Percentiles rank a stretch among this genome's conserved stretches.
These are phyloP conservation scores for Ganoderma multipileum DNA, from an alignment of 1,284 basidiomycete species.

Conservation along the genomic window DNA sequence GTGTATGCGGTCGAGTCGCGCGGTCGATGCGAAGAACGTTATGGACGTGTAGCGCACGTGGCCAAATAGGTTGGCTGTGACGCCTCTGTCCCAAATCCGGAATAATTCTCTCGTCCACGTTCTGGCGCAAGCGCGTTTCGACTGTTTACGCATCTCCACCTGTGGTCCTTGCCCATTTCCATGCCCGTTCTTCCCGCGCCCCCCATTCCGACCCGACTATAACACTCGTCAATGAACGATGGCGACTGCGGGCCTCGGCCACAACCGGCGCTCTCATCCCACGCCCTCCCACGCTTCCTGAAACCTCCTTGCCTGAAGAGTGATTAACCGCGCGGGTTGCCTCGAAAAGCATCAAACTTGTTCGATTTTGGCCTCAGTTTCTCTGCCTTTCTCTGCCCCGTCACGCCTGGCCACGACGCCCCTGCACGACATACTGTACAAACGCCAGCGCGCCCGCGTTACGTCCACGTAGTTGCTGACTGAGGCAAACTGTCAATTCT, in stretches of 20 bases:
- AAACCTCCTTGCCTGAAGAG: not conserved
- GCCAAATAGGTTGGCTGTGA: not conserved
- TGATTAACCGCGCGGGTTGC: slow-evolving; percentile 5
- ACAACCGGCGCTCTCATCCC: not conserved
- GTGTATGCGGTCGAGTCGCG: not conserved
- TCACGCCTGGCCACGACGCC: not conserved
- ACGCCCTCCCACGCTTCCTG: not conserved
- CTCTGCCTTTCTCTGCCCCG: not conserved
- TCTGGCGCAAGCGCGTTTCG: not conserved
- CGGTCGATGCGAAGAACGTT: not conserved
- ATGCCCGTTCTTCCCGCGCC: slow-evolving; percentile 7
- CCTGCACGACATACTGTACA: not conserved
- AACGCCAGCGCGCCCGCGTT: not conserved
- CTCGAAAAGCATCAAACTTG: not conserved
- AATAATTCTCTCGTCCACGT: slow-evolving; percentile 26
- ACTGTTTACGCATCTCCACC: not conserved
- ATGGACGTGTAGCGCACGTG: not conserved
- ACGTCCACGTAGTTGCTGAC: slow-evolving; percentile 1
- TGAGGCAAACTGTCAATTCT: slow-evolving; percentile 1
- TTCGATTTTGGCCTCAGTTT: not conserved
- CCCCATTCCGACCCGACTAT: not conserved
- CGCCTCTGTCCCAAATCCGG: slow-evolving; percentile 22
- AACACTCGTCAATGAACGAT: not conserved
- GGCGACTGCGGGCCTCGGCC: not conserved
- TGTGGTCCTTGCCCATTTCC: slow-evolving; percentile 9